These are phyloP conservation scores for Polytolypa hystricis DNA, from an alignment of 2,329 filamentous ascomycete species.

Conservation along the genomic window DNA sequence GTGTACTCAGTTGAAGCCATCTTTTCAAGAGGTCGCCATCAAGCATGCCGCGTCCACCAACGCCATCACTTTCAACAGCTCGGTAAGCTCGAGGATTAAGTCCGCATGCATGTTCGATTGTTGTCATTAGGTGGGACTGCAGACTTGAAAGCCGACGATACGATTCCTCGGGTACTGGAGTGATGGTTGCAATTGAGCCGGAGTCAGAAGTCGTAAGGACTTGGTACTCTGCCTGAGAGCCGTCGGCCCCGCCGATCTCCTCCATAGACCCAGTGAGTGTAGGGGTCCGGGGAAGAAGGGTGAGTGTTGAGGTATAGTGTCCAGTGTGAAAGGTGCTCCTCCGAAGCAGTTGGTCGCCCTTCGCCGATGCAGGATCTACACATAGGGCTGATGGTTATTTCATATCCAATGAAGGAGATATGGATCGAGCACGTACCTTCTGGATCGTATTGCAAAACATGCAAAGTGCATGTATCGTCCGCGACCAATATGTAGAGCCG, in stretches of 20 bases:
- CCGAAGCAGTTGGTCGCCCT: conserved; percentile 77
- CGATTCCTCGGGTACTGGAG: conserved; percentile 62
- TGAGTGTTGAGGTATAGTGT: conserved; percentile 63
- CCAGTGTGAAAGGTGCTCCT: conserved; percentile 80
- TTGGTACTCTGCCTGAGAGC: conserved; percentile 23
- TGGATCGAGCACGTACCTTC: conserved; percentile 54
- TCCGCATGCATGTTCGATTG: conserved; percentile 64
- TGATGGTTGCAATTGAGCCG: conserved; percentile 65
- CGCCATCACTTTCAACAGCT: conserved; percentile 39
- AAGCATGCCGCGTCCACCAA: conserved; percentile 53
- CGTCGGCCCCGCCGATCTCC: conserved; percentile 23
- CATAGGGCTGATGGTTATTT: background rate
- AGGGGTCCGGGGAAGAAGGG: conserved; percentile 60
- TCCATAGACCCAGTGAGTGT: conserved; percentile 30
- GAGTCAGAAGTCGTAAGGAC: conserved; percentile 64
- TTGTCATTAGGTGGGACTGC: conserved; percentile 65
- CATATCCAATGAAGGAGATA: conserved; percentile 1
- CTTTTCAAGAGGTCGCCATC: conserved; percentile 66
- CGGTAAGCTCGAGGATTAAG: conserved; percentile 77
- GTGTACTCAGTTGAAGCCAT: conserved; percentile 65
- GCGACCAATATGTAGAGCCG: conserved; percentile 72
- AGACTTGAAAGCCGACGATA: conserved; percentile 79
- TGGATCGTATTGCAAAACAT: conserved; percentile 87
- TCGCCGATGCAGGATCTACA: conserved; percentile 80
- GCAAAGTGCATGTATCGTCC: conserved; percentile 75